A percentile compares a stretch with the other conserved stretches of the same genome.
These are phyloP conservation scores for Chrysoporthe cubensis DNA, from an alignment of 2,329 filamentous ascomycete genomes.

Conservation along the genomic window DNA sequence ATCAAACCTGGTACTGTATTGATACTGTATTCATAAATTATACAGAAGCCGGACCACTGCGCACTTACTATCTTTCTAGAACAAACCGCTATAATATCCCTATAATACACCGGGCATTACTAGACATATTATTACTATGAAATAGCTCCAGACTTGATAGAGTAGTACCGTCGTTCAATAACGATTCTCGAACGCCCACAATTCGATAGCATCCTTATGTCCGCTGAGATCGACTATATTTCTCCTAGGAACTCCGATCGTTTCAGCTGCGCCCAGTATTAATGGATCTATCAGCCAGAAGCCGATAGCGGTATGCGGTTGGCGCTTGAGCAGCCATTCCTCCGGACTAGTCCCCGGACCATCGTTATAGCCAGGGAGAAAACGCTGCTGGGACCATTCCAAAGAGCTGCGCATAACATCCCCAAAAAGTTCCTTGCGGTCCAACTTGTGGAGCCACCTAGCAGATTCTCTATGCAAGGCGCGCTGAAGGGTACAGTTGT, in stretches of 20 bases:
- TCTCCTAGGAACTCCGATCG: neutral
- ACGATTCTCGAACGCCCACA: too few relatives aligned
- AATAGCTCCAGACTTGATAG: too few relatives aligned
- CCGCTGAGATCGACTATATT: too few relatives aligned
- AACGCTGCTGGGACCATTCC: neutral
- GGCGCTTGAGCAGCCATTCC: conserved; percentile 8
- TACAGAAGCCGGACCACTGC: too few relatives aligned
- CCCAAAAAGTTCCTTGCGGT: neutral
- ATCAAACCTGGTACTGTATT: too few relatives aligned
- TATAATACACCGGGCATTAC: too few relatives aligned
- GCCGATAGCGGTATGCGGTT: conserved; percentile 12
- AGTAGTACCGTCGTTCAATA: too few relatives aligned
- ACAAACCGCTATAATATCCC: too few relatives aligned
- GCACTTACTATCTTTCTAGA: too few relatives aligned
- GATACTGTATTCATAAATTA: too few relatives aligned
- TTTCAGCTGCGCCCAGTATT: conserved; percentile 6
- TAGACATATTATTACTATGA: too few relatives aligned
- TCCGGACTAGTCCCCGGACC: neutral
- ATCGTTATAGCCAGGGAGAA: neutral
- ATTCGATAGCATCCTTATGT: too few relatives aligned
- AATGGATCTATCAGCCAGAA: conserved; percentile 18
- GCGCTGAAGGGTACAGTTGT: neutral
- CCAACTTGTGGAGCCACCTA: neutral
- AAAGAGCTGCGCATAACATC: neutral
- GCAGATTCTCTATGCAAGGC: neutral